Evolutionary conservation across 208 protist species (phyloP).

Genomic region (Acanthamoeba royreba): DNA sequence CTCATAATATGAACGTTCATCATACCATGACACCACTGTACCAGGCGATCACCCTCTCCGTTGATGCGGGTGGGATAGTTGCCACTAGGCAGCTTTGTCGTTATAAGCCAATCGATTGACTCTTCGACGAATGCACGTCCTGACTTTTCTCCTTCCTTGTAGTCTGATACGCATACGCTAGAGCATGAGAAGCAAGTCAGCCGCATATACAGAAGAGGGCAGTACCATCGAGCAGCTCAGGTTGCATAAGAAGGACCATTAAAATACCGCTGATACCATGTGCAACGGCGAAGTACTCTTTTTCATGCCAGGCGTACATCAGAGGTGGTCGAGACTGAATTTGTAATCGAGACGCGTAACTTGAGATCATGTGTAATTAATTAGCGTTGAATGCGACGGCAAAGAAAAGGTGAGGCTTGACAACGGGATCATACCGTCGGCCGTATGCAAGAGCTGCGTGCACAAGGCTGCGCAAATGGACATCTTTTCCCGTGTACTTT

Average conservation of each 20-base stretch:
- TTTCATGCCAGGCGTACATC: slow-evolving; percentile 52
- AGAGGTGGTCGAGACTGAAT: not conserved
- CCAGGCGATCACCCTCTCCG: not conserved
- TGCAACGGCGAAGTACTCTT: slow-evolving; percentile 15
- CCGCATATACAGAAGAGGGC: no score
- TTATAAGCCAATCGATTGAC: not conserved
- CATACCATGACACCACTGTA: slow-evolving; percentile 52
- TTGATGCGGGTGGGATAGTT: slow-evolving; percentile 33
- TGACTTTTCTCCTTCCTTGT: not conserved
- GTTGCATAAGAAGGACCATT: not conserved
- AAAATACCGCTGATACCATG: slow-evolving; percentile 45
- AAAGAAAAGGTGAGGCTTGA: not conserved
- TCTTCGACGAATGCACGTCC: not conserved
- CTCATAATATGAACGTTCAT: no score
- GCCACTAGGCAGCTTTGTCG: not conserved
- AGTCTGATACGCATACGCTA: not conserved
- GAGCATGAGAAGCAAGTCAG: not conserved
- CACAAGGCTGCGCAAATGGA: not conserved
- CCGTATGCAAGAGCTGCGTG: not conserved
- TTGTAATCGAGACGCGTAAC: no score
- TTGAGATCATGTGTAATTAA: no score
- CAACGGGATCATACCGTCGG: not conserved
- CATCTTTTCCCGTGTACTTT: not conserved
- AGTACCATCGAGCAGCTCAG: not conserved
- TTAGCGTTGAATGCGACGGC: not conserved